Percentiles rank a stretch among this genome's conserved stretches.
Evolutionary conservation across 768 basidiomycete species (phyloP).

Genomic region (Podaxis pistillaris): DNA sequence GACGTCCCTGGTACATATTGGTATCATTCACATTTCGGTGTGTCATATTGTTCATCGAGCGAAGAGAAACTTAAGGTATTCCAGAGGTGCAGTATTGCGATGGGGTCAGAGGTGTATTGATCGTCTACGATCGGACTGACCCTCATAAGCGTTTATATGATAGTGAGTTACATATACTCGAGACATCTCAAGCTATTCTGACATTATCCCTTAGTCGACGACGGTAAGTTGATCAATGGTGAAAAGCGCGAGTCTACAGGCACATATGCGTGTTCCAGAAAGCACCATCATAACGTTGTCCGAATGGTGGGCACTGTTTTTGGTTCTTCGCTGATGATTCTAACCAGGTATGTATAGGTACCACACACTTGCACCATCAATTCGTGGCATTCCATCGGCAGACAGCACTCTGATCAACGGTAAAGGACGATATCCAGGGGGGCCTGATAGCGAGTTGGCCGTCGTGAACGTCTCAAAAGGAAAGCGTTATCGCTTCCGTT

Average conservation of each 20-base stretch:
- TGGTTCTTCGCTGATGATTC: neutral
- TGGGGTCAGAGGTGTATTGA: conserved; percentile 35
- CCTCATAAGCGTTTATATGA: conserved; percentile 31
- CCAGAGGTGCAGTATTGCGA: conserved; percentile 48
- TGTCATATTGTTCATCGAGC: neutral
- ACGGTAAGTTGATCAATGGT: conserved; percentile 3
- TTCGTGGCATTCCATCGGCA: conserved; percentile 15
- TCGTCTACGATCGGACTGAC: conserved; percentile 38
- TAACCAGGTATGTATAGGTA: conserved; percentile 23
- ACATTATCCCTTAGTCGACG: conserved; percentile 12
- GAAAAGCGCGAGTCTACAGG: neutral
- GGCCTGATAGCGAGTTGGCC: conserved; percentile 31
- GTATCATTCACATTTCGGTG: conserved; percentile 36
- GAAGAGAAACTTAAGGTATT: neutral
- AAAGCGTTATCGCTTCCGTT: conserved; percentile 49
- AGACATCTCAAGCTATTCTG: neutral
- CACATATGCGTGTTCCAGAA: conserved; percentile 22
- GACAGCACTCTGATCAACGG: conserved; percentile 46
- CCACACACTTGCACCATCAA: conserved; percentile 20
- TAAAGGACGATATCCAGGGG: conserved; percentile 37
- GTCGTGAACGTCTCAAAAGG: conserved; percentile 37
- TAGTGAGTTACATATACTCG: conserved; percentile 10
- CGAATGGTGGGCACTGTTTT: conserved; percentile 29
- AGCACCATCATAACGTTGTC: conserved; percentile 42
- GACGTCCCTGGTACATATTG: conserved; percentile 32